phyloP scores from a whole-genome alignment of 1,284 basidiomycete species.

The Meira nashicola region DNA sequence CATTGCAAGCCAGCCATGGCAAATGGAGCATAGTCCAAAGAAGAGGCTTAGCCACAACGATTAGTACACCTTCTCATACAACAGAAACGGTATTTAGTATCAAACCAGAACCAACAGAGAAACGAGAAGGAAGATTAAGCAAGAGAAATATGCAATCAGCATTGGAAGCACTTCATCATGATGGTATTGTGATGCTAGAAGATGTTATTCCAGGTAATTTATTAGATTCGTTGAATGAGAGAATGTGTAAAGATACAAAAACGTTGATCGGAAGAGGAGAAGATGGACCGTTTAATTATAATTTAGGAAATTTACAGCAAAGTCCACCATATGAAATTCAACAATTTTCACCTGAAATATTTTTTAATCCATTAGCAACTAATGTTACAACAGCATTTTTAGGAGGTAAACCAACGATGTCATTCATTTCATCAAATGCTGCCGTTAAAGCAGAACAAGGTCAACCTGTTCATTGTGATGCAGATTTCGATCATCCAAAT shows the following conservation, averaged over 20 bases:
- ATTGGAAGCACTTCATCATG: background rate
- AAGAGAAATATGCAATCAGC: background rate
- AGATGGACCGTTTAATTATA: constrained; percentile 2
- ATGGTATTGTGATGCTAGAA: background rate
- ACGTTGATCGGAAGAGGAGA: background rate
- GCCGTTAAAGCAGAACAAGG: background rate
- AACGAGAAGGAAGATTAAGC: background rate
- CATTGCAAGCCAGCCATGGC: background rate
- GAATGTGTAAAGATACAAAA: background rate
- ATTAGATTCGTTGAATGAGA: background rate
- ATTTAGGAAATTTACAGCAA: background rate
- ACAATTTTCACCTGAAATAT: background rate
- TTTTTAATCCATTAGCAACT: background rate
- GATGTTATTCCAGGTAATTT: background rate
- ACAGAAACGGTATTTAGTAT: background rate
- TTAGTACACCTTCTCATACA: too few relatives aligned
- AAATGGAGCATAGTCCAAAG: too few relatives aligned
- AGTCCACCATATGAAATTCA: background rate
- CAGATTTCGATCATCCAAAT: background rate
- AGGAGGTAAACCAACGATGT: background rate
- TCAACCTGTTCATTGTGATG: constrained; percentile 1
- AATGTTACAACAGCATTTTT: background rate
- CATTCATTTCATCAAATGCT: constrained; percentile 1
- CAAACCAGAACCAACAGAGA: background rate
- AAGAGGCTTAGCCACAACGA: too few relatives aligned